Evolutionary conservation across 306 rosid species (phyloP).

Genomic region (Datisca glomerata): DNA sequence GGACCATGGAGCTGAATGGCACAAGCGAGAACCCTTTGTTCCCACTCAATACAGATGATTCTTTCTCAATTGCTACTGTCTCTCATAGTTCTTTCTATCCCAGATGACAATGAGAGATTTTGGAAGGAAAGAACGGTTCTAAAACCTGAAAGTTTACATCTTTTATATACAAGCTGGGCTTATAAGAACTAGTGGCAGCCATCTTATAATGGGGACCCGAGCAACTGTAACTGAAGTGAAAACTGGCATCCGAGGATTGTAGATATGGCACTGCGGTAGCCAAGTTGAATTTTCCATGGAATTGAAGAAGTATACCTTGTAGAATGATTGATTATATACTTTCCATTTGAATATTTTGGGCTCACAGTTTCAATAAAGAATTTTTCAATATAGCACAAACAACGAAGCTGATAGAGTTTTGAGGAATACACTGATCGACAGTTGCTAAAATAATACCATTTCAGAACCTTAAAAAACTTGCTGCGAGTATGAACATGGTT

Average conservation of each 20-base stretch:
- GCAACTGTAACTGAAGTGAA: slow-evolving; percentile 3
- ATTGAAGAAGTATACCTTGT: not conserved
- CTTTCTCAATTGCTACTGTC: slow-evolving; percentile 51
- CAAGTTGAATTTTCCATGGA: not conserved
- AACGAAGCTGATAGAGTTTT: too few species aligned
- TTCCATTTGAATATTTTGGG: too few species aligned
- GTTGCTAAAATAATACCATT: too few species aligned
- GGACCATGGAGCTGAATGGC: slow-evolving; percentile 67
- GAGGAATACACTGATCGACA: too few species aligned
- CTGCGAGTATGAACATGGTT: too few species aligned
- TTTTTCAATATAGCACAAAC: too few species aligned
- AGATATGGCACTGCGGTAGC: slow-evolving; percentile 1
- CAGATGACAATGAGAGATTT: slow-evolving; percentile 19
- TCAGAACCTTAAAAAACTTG: too few species aligned
- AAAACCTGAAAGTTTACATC: not conserved
- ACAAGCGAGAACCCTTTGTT: slow-evolving; percentile 29
- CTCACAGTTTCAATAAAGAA: too few species aligned
- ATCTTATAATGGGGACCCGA: not conserved
- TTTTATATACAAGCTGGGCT: too few species aligned
- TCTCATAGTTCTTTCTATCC: slow-evolving; percentile 62
- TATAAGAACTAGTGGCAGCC: not conserved
- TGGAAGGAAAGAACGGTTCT: not conserved
- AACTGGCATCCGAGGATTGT: not conserved
- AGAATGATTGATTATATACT: not conserved
- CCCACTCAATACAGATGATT: slow-evolving; percentile 19